These are phyloP conservation scores for Exobasidium rhododendri DNA, from an alignment of 1,284 basidiomycete genomes.

Conservation along the genomic window DNA sequence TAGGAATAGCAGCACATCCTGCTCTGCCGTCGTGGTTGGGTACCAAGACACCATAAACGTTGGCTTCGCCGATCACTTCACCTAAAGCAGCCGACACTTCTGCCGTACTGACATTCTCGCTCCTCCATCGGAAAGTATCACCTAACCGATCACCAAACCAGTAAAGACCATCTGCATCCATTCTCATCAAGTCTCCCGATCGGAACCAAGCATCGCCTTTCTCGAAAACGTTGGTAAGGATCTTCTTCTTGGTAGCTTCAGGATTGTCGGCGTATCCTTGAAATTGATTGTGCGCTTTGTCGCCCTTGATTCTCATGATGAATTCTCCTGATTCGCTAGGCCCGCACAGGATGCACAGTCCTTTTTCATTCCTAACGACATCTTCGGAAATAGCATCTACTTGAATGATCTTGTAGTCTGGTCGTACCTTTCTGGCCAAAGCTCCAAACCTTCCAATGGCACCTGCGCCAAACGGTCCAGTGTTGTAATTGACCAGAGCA, in stretches of 20 bases:
- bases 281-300: constrained; percentile 31
- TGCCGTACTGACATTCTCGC: constrained; percentile 53
- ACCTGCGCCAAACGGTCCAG: constrained; percentile 52
- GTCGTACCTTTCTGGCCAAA: constrained; percentile 30
- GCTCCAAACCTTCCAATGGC: constrained; percentile 50
- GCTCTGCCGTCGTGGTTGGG: constrained; percentile 54
- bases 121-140: constrained; percentile 54
- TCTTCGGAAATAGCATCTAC: constrained; percentile 56
- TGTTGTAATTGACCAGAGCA: constrained; percentile 52
- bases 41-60: constrained; percentile 55
- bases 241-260: constrained; percentile 53
- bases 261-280: constrained; percentile 49
- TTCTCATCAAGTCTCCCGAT: constrained; percentile 50
- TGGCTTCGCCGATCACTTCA: constrained; percentile 49
- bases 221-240: constrained; percentile 48
- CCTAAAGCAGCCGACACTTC: constrained; percentile 50
- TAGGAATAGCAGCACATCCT: constrained; percentile 54
- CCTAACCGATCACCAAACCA: constrained; percentile 54
- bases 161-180: constrained; percentile 46
- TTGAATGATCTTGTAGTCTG: constrained; percentile 46
- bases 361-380: constrained; percentile 47
- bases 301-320: constrained; percentile 43
- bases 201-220: constrained; percentile 54
- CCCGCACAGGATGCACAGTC: constrained; percentile 46
- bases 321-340: constrained; percentile 52